Base-by-base conservation (phyloP, 2,329 filamentous ascomycete species). In the Talaromyces rugulosus region DNA sequence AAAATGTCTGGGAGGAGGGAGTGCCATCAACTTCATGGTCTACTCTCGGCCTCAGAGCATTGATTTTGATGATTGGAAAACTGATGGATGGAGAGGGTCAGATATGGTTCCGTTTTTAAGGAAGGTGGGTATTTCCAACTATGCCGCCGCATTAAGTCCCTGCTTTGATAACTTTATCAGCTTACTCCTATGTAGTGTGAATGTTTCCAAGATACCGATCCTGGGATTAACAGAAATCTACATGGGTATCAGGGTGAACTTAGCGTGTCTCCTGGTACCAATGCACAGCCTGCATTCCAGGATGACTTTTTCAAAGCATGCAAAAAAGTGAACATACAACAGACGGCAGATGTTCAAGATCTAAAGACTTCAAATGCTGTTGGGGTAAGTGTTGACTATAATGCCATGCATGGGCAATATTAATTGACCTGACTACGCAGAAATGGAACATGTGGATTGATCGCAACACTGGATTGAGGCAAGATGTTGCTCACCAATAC, bases 1-100 rank as follows among this genome's bases (percentile, higher is more conserved):
- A 58, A 79, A 81, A 28, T 81, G 85, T 0, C 78, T 90, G 0
- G 88, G 88, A 18, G 88, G 88, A 6, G 86, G 86, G 6, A 84
- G 81, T 16, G 83, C 83, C 0, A 78, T 88, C 55, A 87, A 87
- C 65, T 84, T 82, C 64, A 83, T 86, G 82, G 82, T 84, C 55
- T 76, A 75, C 63, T 71, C 62, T 80, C 78, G 75, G 14, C 70
- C 71, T 3, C 71, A 75, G 58, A 62, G 68, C 50, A 66, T 66
- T 23, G 75, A 78, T 52, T 72, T 65, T 59, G 81, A 85, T 65
- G 77, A 77, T 6, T 86, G 83, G 82, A 78, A 82, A 7, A 79
- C 77, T 0, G 73, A 77, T 16, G 83, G 83, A 0, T 85, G 83
- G 83, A 70, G 71, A 16, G 74, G 78, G 5, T 75, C 83, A 9